Conservation (phyloP, 768 basidiomycete species). For the Lactarius vividus region DNA sequence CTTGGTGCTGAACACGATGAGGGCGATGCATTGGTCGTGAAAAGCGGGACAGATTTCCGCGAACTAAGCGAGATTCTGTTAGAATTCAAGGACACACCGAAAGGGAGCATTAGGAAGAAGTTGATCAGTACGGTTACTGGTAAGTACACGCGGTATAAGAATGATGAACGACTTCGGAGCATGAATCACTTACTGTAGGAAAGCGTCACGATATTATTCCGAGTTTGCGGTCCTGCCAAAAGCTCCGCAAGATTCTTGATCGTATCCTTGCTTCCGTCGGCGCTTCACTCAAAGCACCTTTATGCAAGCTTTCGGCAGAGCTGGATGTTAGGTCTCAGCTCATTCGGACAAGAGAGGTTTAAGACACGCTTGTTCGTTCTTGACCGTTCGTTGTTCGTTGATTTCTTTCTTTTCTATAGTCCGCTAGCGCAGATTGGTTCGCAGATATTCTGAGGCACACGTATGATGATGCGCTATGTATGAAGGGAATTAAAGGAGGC, state of each 20-base stretch:
- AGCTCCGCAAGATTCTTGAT: constrained; percentile 57
- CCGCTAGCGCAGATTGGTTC: constrained; percentile 76
- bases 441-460: constrained; percentile 81
- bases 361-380: constrained; percentile 10
- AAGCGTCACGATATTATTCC: constrained; percentile 64
- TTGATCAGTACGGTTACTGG: constrained; percentile 63
- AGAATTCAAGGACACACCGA: constrained; percentile 56
- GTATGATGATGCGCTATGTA: constrained; percentile 67
- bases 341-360: constrained; percentile 73
- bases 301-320: constrained; percentile 64
- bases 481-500: constrained; percentile 52
- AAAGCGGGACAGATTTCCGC: constrained; percentile 88
- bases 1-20: constrained; percentile 71
- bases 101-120: constrained; percentile 61
- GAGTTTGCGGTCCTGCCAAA: constrained; percentile 41
- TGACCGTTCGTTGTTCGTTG: constrained; percentile 6
- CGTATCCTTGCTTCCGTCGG: constrained; percentile 67
- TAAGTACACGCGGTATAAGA: constrained; percentile 31
- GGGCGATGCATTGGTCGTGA: constrained; percentile 70
- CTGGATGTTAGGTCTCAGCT: constrained; percentile 74
- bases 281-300: constrained; percentile 65
- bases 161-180: not conserved
- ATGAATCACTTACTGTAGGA: constrained; percentile 41
- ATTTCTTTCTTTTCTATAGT: constrained; percentile 39
- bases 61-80: constrained; percentile 77